Evolutionary conservation across 345 rosid species (phyloP).

Genomic region (Reutealis trisperma): DNA sequence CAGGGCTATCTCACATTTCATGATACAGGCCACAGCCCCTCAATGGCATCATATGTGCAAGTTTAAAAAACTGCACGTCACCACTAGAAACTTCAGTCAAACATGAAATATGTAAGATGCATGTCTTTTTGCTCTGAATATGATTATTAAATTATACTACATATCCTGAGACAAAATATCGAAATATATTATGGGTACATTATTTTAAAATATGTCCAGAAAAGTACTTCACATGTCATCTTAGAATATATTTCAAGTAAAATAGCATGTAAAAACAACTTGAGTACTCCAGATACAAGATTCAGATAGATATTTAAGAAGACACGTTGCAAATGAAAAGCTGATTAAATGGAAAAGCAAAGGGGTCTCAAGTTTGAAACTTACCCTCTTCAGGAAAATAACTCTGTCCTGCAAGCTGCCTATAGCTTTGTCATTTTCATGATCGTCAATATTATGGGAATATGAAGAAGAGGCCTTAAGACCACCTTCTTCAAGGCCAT

Average conservation of each 20-base stretch:
- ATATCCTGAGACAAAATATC: background rate
- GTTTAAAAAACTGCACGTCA: background rate
- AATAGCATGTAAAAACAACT: background rate
- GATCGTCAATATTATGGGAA: conserved; percentile 53
- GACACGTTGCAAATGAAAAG: background rate
- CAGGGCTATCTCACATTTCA: background rate
- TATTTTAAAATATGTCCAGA: background rate
- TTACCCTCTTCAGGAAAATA: conserved; percentile 68
- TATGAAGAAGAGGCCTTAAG: conserved; percentile 59
- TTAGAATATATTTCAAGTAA: background rate
- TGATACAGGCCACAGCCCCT: background rate
- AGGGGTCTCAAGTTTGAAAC: conserved; percentile 14
- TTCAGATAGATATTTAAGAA: background rate
- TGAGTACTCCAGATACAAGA: background rate
- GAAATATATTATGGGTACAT: background rate
- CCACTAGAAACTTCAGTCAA: background rate
- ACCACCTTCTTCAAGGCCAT: conserved; percentile 86
- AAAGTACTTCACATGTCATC: conserved; percentile 1
- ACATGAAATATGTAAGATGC: background rate
- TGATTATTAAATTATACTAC: background rate
- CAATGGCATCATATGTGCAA: background rate
- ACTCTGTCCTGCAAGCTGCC: conserved; percentile 72
- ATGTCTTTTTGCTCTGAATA: background rate
- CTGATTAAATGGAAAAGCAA: background rate
- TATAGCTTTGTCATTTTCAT: conserved; percentile 68